These are phyloP conservation scores for Globisporangium takayamanum DNA, from an alignment of 352 stramenopile species.

Conservation along the genomic window DNA sequence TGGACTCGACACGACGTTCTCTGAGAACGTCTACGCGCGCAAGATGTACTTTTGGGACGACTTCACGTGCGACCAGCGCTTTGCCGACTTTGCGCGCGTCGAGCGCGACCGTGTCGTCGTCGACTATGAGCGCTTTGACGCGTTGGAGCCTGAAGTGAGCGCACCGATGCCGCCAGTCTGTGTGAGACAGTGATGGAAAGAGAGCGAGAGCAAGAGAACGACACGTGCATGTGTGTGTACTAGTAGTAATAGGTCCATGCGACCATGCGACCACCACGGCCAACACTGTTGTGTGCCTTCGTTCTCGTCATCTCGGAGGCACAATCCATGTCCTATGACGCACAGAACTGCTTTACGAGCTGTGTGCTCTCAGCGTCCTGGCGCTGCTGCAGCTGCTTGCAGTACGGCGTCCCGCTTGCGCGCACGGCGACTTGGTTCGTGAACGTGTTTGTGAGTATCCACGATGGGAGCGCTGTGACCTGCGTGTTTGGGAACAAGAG, in stretches of 20 bases:
- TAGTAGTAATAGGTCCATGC: background rate
- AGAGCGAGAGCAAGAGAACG: too few relatives aligned
- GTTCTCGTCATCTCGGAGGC: too few relatives aligned
- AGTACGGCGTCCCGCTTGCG: slow-evolving; percentile 1
- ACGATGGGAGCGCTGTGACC: background rate
- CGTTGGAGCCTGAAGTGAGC: slow-evolving; percentile 27
- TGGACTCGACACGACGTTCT: slow-evolving; percentile 81
- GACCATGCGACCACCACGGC: too few relatives aligned
- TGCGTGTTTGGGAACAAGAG: slow-evolving; percentile 1
- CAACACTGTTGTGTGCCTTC: too few relatives aligned
- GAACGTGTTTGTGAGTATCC: slow-evolving; percentile 7
- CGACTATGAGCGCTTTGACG: slow-evolving; percentile 66
- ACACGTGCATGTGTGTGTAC: background rate
- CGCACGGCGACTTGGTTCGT: background rate
- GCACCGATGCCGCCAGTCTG: background rate
- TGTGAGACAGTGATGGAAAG: too few relatives aligned
- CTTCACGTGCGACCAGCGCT: slow-evolving; percentile 75
- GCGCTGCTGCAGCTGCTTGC: background rate
- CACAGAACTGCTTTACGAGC: background rate
- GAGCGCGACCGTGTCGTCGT: slow-evolving; percentile 57
- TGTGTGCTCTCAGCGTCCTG: slow-evolving; percentile 2
- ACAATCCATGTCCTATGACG: too few relatives aligned
- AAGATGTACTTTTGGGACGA: slow-evolving; percentile 88
- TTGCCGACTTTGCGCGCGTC: slow-evolving; percentile 71
- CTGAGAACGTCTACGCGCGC: slow-evolving; percentile 79